phyloP scores from a whole-genome alignment of 2,329 filamentous ascomycete genomes.

The Trichoderma atrobrunneum region DNA sequence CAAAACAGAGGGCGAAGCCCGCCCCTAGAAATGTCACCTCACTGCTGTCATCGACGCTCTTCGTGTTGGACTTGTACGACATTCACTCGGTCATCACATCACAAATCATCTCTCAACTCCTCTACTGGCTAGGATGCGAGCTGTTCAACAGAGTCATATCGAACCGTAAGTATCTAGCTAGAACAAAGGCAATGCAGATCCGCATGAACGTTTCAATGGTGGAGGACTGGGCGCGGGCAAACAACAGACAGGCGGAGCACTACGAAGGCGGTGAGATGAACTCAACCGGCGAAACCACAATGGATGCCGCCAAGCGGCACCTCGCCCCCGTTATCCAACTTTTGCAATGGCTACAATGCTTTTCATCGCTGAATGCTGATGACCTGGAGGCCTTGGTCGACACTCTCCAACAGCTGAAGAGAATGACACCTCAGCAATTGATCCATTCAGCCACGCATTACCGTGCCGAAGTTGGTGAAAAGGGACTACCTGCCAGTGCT shows the following conservation, averaged over 20 bases:
- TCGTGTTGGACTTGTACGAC: conserved; percentile 97
- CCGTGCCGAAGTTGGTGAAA: conserved; percentile 91
- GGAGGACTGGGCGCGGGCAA: conserved; percentile 92
- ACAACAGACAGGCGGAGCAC: conserved; percentile 92
- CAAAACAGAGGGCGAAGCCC: conserved; percentile 86
- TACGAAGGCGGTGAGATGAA: conserved; percentile 89
- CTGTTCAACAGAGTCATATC: conserved; percentile 98
- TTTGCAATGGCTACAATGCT: conserved; percentile 96
- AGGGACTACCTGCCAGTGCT: conserved; percentile 81
- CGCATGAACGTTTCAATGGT: conserved; percentile 96
- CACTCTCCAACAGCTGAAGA: conserved; percentile 84
- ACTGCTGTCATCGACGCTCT: conserved; percentile 88
- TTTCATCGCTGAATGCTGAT: conserved; percentile 82
- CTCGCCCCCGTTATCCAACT: conserved; percentile 89
- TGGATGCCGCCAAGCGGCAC: conserved; percentile 80
- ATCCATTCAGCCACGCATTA: conserved; percentile 92
- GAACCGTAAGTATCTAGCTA: conserved; percentile 86
- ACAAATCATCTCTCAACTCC: conserved; percentile 85
- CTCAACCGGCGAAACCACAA: conserved; percentile 79
- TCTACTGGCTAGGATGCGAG: conserved; percentile 96
- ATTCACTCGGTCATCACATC: conserved; percentile 95
- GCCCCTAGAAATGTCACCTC: conserved; percentile 95
- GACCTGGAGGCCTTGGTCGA: conserved; percentile 84
- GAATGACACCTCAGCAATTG: conserved; percentile 81
- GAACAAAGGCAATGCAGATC: conserved; percentile 99